Evolutionary conservation across 1,139 yeast genomes (phyloP).

Genomic region (Maudiozyma humilis): DNA sequence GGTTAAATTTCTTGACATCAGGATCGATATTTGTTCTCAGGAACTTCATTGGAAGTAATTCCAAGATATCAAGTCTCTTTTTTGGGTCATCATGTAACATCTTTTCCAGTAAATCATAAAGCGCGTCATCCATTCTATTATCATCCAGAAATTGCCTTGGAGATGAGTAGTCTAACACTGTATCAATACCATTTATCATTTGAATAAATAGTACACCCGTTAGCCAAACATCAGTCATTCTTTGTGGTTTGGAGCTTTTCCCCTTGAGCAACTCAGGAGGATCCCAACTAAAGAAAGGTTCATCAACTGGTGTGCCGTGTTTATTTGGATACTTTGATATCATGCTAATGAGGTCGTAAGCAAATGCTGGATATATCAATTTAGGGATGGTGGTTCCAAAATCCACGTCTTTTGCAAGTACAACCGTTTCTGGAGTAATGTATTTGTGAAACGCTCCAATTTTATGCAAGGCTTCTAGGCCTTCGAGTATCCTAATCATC

Average conservation of each 20-base stretch:
- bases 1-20: constrained; percentile 19
- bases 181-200: constrained; percentile 57
- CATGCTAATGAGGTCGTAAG: constrained; percentile 59
- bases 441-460: constrained; percentile 68
- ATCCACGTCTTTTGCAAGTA: constrained; percentile 41
- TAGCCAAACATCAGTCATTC: constrained; percentile 90
- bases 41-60: constrained; percentile 73
- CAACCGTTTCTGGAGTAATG: constrained; percentile 55
- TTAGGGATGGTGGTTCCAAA: constrained; percentile 53
- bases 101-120: constrained; percentile 57
- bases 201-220: constrained; percentile 73
- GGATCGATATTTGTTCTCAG: constrained; percentile 56
- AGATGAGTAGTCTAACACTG: constrained; percentile 43
- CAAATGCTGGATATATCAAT: constrained; percentile 63
- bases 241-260: constrained; percentile 42
- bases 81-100: constrained; percentile 61
- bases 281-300: constrained; percentile 43
- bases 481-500: constrained; percentile 81
- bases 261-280: constrained; percentile 63
- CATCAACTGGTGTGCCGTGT: constrained; percentile 18
- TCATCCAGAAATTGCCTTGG: constrained; percentile 56
- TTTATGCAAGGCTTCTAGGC: constrained; percentile 74
- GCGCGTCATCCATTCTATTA: constrained; percentile 43
- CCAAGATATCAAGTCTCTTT: constrained; percentile 74
- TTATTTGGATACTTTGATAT: constrained; percentile 41